These are phyloP conservation scores for Phytophthora colocasiae DNA, from an alignment of 352 stramenopile genomes.

Conservation along the genomic window DNA sequence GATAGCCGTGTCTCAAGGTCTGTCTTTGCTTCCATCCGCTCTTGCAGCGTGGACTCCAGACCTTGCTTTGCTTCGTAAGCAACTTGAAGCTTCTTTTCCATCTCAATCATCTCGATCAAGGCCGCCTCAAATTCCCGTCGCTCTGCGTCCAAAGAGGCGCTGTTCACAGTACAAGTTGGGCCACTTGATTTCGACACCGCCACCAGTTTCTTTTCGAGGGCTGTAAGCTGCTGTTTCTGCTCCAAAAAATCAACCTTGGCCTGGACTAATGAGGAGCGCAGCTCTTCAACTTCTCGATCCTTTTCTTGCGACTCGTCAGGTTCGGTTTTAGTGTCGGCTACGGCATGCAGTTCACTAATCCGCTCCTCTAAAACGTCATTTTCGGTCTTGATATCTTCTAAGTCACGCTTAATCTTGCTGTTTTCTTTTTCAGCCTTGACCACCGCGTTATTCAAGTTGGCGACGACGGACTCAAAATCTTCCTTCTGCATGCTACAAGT, in stretches of 20 bases:
- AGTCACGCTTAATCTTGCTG: constrained; percentile 38
- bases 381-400: constrained; percentile 59
- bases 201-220: constrained; percentile 66
- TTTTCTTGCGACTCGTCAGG: constrained; percentile 50
- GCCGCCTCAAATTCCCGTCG: constrained; percentile 66
- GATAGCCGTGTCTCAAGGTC: constrained; percentile 57
- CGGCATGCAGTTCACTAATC: constrained; percentile 52
- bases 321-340: constrained; percentile 46
- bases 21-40: constrained; percentile 54
- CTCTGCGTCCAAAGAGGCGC: constrained; percentile 50
- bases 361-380: constrained; percentile 69
- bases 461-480: constrained; percentile 38
- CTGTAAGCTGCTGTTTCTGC: constrained; percentile 62
- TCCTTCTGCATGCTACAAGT: constrained; percentile 52
- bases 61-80: constrained; percentile 67
- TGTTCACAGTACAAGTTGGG: constrained; percentile 29
- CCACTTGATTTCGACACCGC: constrained; percentile 48
- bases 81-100: constrained; percentile 70
- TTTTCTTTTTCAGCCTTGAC: constrained; percentile 34
- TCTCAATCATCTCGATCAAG: constrained; percentile 72
- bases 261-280: constrained; percentile 68
- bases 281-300: constrained; percentile 59
- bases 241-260: constrained; percentile 61
- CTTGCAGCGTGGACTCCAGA: constrained; percentile 58
- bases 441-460: constrained; percentile 28